Base-by-base conservation (phyloP, 2,329 filamentous ascomycete species). In the Fusarium sp. region DNA sequence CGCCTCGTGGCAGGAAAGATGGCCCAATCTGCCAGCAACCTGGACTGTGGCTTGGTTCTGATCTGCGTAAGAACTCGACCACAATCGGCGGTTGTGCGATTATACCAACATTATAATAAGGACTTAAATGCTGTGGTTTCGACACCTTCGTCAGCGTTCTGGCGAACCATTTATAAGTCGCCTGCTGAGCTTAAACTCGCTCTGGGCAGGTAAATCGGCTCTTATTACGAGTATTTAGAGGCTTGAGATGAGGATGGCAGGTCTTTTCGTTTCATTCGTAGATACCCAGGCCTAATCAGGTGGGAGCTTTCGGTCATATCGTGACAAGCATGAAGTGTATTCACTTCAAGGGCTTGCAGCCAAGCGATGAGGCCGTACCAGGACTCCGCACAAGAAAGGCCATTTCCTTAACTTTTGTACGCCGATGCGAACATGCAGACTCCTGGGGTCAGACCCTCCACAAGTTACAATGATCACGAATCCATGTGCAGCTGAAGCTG, bases 11-110 rank as follows among this genome's bases (percentile, higher is more conserved):
- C 96, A 99, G 81, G 94, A 97, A 79, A 88, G 91, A 72, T 98
- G 95, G 93, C 95, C 96, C 7, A 91, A 93, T 73, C 80, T 98
- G 72, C 96, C 96, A 19, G 93, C 94, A 4, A 86, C 96, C 57
- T 99, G 96, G 96, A 98, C 94, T 24, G 78, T 98, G 77, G 94
- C 94, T 26, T 99, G 96, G 94, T 94, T 98, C 77, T 98, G 82
- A 60, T 42, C 40, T 42, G 22, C 45, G 42, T 52, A 51, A 65
- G 42, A 39, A 22, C 38, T 45, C 44, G 33, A 14, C 34, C 44
- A 26, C 45, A 17, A 22, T 17, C 7, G 10, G 22, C 38, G 22
- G 44, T 63, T 38, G 59, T 14, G 39, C 21, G 17, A 45, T 34
- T 40, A 24, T 14, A 42, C 13, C 36, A 36, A 34, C 28, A 22